Evolutionary conservation across 2,329 filamentous ascomycete genomes (phyloP), one percentile per base, ranked within the genome.

Genomic region (Meredithiella fracta): DNA sequence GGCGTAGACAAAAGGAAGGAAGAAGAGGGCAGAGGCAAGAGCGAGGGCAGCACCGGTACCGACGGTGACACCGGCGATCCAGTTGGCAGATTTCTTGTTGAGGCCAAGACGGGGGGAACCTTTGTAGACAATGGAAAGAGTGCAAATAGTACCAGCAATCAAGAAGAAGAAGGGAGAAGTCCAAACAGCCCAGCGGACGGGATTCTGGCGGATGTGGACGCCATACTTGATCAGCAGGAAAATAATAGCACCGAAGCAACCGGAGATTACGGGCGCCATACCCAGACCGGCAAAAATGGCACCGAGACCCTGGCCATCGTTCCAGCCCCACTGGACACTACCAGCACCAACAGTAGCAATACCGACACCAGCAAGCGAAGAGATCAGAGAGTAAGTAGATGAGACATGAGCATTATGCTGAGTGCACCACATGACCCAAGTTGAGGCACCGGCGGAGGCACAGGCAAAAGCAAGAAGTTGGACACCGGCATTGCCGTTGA

Each of bases 391-490:
- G 72, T 85, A 84, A 25, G 82, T 85, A 0, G 82, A 84, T 0
- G 82, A 85, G 62, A 85, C 82, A 69, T 85, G 84, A 58, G 82
- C 81, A 3, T 80, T 84, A 73, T 87, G 74, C 50, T 75, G 73
- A 1, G 83, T 88, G 67, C 83, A 87, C 82, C 83, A 87, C 82
- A 86, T 87, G 50, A 88, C 82, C 83, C 84, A 89, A 8, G 74
- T 71, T 1, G 82, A 80, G 52, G 82, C 80, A 62, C 73, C 82
- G 15, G 79, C 80, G 0, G 79, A 72, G 23, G 80, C 78, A 59
- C 78, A 82, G 31, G 79, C 76, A 64, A 83, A 82, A 56, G 81
- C 82, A 52, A 85, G 73, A 68, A 85, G 76, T 69, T 84, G 81
- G 20, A 85, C 80, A 38, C 77, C 78, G 37, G 82, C 76, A 62